Conservation (phyloP, 228 moss, liverwort and hornwort species). For the Sphagnum magellanicum region DNA sequence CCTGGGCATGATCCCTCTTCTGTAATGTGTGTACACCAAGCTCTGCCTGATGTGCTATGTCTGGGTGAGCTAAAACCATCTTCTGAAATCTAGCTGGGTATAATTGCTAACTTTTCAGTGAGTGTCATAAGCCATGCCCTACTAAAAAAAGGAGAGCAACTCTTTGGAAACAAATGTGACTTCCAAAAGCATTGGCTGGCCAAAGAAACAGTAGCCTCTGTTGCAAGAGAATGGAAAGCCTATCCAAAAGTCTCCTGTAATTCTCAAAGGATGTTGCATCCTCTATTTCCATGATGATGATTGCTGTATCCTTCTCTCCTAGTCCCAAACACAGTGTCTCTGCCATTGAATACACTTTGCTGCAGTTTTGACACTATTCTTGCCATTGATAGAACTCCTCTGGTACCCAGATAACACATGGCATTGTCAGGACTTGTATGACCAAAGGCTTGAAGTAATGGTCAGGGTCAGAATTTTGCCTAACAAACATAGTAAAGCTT, state of each 20-base stretch:
- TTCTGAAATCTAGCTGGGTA: no score
- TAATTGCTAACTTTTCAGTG: no score
- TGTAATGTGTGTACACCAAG: no score
- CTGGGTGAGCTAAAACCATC: no score
- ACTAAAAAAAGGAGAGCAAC: no score
- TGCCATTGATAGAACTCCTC: neutral
- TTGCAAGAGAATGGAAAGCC: no score
- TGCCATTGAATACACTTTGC: slow-evolving; percentile 75
- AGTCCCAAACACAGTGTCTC: slow-evolving; percentile 69
- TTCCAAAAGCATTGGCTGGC: no score
- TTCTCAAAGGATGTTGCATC: slow-evolving; percentile 57
- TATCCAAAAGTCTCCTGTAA: slow-evolving; percentile 11
- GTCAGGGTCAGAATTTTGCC: slow-evolving; percentile 23
- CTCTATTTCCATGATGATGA: slow-evolving; percentile 72
- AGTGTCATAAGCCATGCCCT: no score
- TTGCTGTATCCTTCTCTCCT: slow-evolving; percentile 75
- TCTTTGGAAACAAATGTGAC: no score
- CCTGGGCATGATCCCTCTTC: no score
- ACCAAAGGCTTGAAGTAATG: neutral
- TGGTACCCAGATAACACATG: neutral
- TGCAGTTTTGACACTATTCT: slow-evolving; percentile 17
- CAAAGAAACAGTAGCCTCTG: no score
- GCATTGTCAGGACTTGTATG: neutral
- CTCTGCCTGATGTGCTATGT: no score
- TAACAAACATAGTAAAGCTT: slow-evolving; percentile 81